Percentiles rank a stretch among this genome's conserved stretches.
phyloP scores from a whole-genome alignment of 139 green algal genomes.

The Microglena sp. region DNA sequence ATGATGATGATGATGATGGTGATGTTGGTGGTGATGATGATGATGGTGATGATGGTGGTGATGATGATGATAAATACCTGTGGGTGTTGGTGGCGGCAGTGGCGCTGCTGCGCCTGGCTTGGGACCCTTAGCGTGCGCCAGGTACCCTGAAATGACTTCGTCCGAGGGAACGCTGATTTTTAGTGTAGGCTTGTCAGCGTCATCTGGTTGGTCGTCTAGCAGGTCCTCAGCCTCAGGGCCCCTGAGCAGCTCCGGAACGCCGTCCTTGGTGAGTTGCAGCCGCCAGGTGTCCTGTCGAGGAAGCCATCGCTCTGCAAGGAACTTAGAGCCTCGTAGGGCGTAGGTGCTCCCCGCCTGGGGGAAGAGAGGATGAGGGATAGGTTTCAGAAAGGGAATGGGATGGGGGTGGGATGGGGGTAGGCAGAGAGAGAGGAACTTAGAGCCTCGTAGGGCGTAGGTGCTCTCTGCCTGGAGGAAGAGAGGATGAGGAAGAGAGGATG shows the following conservation, averaged over 20 bases:
- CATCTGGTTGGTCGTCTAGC: conserved; percentile 18
- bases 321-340: conserved; percentile 13
- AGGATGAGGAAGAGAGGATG: too few species aligned
- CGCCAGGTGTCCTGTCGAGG: conserved; percentile 27
- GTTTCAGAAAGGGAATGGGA: too few species aligned
- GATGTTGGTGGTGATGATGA: neutral
- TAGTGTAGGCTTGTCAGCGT: conserved; percentile 7
- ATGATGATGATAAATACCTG: neutral
- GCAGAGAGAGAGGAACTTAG: conserved; percentile 10
- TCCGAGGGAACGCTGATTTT: conserved; percentile 19
- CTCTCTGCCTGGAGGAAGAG: conserved; percentile 13
- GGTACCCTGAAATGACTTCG: conserved; percentile 18
- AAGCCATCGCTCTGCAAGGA: conserved; percentile 20
- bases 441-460: conserved; percentile 18
- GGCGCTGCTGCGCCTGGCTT: neutral
- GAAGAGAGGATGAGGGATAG: too few species aligned
- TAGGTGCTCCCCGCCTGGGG: conserved; percentile 14
- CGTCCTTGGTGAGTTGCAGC: conserved; percentile 18
- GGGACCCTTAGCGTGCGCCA: conserved; percentile 2
- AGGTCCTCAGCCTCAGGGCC: conserved; percentile 19
- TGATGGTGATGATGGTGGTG: neutral
- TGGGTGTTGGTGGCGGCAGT: neutral
- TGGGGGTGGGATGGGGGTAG: too few species aligned
- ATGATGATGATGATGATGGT: too few species aligned
- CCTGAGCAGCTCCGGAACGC: conserved; percentile 15